These are phyloP conservation scores for Stephanocyclus meneghinianus DNA, from an alignment of 352 stramenopile species.

Conservation along the genomic window DNA sequence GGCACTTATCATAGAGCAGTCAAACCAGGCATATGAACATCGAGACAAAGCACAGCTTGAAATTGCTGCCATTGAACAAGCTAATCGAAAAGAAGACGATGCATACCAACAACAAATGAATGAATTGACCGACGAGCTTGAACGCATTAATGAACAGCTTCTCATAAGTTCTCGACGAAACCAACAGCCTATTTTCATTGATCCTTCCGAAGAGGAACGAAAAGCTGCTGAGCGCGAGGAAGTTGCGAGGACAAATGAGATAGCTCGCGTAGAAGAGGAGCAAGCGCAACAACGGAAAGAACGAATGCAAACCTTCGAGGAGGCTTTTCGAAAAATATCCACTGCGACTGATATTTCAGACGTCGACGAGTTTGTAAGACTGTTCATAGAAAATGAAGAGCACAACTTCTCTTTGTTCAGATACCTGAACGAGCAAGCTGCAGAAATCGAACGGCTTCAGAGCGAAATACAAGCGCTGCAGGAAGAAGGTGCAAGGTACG, in stretches of 20 bases:
- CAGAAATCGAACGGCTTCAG: constrained; percentile 85
- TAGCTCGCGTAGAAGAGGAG: constrained; percentile 85
- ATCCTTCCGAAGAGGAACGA: constrained; percentile 54
- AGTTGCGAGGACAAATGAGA: constrained; percentile 67
- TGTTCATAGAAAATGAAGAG: constrained; percentile 94
- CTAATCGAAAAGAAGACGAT: constrained; percentile 86
- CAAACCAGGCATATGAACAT: constrained; percentile 92
- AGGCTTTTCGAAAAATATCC: constrained; percentile 93
- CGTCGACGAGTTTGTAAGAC: constrained; percentile 89
- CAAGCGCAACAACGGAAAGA: constrained; percentile 87
- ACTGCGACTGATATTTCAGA: constrained; percentile 89
- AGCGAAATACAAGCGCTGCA: constrained; percentile 44
- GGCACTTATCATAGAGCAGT: constrained; percentile 92
- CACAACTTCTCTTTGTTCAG: constrained; percentile 96
- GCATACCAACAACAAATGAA: constrained; percentile 82
- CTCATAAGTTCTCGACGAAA: constrained; percentile 38
- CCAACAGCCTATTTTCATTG: constrained; percentile 29
- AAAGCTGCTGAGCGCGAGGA: constrained; percentile 36
- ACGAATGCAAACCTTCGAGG: constrained; percentile 92
- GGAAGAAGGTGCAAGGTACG: constrained; percentile 87
- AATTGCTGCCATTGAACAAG: constrained; percentile 89
- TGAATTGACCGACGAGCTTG: constrained; percentile 72
- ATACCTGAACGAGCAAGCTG: constrained; percentile 92
- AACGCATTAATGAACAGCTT: constrained; percentile 67
- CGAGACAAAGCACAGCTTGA: constrained; percentile 92